These are phyloP conservation scores for Apiospora pterosperma DNA, from an alignment of 2,329 filamentous ascomycete genomes.

Conservation along the genomic window DNA sequence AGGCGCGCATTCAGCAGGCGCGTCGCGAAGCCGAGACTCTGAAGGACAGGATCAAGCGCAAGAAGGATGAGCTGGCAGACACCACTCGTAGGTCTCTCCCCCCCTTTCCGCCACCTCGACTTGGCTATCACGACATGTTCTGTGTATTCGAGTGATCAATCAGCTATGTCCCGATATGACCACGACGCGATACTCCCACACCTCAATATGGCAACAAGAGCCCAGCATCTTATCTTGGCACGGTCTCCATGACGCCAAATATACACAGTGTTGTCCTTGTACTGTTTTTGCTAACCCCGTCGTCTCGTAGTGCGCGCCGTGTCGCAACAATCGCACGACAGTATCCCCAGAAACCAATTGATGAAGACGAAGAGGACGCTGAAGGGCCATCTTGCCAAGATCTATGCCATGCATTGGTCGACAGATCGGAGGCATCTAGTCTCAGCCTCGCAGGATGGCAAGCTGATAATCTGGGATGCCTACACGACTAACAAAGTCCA, in stretches of 20 bases:
- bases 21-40: constrained; percentile 95
- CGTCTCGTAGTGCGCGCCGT: constrained; percentile 75
- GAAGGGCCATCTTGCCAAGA: constrained; percentile 97
- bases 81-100: constrained; percentile 75
- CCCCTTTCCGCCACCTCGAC: not conserved
- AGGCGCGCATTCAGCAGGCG: constrained; percentile 88
- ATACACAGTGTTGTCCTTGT: not conserved
- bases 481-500: constrained; percentile 99
- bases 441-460: constrained; percentile 96
- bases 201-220: not conserved
- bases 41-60: constrained; percentile 98
- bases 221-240: not conserved
- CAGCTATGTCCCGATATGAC: not conserved
- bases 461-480: constrained; percentile 99
- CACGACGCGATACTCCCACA: not conserved
- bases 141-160: not conserved
- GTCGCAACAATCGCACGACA: constrained; percentile 86
- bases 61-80: constrained; percentile 99
- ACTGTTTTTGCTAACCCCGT: not conserved
- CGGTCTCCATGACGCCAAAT: not conserved
- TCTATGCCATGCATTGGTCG: constrained; percentile 99
- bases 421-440: constrained; percentile 96
- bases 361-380: constrained; percentile 98
- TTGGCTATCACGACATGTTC: not conserved
- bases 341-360: constrained; percentile 82